These are phyloP conservation scores for Hortiboletus flavorubellus DNA, from an alignment of 768 basidiomycete species.

Conservation along the genomic window DNA sequence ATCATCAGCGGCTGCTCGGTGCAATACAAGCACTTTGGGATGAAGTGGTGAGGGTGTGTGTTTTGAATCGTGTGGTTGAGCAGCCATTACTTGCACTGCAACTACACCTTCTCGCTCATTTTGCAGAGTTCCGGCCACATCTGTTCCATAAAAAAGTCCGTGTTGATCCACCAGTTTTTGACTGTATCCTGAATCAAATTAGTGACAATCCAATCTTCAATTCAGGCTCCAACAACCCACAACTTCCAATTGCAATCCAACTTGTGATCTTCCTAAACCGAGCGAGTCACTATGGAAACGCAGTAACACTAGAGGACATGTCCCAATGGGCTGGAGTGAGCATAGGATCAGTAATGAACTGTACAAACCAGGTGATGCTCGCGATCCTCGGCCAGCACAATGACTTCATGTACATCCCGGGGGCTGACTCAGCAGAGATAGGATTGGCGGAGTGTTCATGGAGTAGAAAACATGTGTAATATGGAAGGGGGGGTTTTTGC, in stretches of 20 bases:
- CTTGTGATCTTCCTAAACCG: constrained; percentile 24
- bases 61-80: background rate
- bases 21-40: background rate
- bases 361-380: too few relatives aligned
- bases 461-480: background rate
- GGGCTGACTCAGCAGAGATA: background rate
- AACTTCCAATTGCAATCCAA: constrained; percentile 28
- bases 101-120: constrained; percentile 1
- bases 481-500: constrained; percentile 36
- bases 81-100: background rate
- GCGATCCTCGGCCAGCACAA: constrained; percentile 1
- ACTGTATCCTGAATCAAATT: constrained; percentile 20
- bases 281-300: constrained; percentile 31
- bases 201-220: constrained; percentile 22
- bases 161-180: constrained; percentile 24
- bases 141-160: constrained; percentile 26
- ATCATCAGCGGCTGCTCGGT: background rate
- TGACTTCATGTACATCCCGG: background rate
- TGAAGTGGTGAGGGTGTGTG: background rate
- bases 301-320: background rate
- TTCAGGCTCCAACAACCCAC: constrained; percentile 12
- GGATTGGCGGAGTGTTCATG: background rate
- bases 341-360: background rate
- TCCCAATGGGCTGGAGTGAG: constrained; percentile 9
- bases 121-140: constrained; percentile 10